phyloP scores from a whole-genome alignment of 352 stramenopile genomes.

The Pythium dissimile region DNA sequence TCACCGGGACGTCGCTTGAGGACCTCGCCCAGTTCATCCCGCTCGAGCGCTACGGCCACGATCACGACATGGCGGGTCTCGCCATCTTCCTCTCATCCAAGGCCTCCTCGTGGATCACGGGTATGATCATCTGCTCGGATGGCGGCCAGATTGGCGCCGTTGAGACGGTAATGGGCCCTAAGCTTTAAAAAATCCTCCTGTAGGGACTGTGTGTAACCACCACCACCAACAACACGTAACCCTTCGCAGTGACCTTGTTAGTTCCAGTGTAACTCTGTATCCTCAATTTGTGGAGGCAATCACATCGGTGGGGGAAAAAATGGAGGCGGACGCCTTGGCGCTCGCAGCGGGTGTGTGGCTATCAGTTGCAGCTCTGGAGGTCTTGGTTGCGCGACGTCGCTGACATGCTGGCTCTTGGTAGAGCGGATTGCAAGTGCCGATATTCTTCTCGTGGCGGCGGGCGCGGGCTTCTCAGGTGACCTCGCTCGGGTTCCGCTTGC shows the following conservation, averaged over 20 bases:
- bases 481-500: too few species aligned
- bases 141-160: conserved; percentile 69
- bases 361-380: too few species aligned
- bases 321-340: conserved; percentile 3
- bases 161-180: conserved; percentile 43
- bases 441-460: conserved; percentile 84
- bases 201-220: conserved; percentile 2
- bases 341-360: conserved; percentile 8
- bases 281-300: too few species aligned
- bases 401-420: conserved; percentile 12
- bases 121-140: conserved; percentile 89
- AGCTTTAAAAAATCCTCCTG: conserved; percentile 16
- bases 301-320: too few species aligned
- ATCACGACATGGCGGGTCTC: conserved; percentile 91
- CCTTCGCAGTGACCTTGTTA: background rate
- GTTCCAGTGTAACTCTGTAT: background rate
- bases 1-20: conserved; percentile 43
- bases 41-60: conserved; percentile 75
- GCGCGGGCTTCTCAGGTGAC: conserved; percentile 87
- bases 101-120: conserved; percentile 90
- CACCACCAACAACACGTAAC: conserved; percentile 1
- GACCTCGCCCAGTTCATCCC: conserved; percentile 73
- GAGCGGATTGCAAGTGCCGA: conserved; percentile 72
- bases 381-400: too few species aligned
- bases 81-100: conserved; percentile 90